These are phyloP conservation scores for Carallia pectinifolia DNA, from an alignment of 345 rosid genomes.

Conservation along the genomic window DNA sequence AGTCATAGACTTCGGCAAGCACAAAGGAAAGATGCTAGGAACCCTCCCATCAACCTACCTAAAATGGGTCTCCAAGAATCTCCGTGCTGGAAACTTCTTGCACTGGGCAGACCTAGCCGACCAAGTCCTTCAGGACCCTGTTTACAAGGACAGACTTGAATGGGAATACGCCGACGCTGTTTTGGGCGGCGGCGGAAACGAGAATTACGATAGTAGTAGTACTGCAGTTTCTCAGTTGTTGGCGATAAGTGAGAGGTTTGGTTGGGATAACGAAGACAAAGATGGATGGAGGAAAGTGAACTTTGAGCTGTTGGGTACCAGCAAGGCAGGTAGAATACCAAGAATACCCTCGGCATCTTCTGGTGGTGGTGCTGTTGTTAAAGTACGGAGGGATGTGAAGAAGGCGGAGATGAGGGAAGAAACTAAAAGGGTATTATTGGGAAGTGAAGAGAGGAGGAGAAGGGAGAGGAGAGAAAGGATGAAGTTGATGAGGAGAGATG, in stretches of 20 bases:
- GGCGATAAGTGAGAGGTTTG: constrained; percentile 75
- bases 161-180: constrained; percentile 72
- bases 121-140: constrained; percentile 60
- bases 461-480: constrained; percentile 37
- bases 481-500: constrained; percentile 22
- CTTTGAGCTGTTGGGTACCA: constrained; percentile 72
- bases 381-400: background rate
- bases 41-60: constrained; percentile 71
- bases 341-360: constrained; percentile 25
- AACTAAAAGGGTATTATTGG: background rate
- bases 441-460: constrained; percentile 25
- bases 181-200: constrained; percentile 39
- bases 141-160: constrained; percentile 68
- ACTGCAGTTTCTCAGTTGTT: constrained; percentile 49
- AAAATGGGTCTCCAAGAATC: constrained; percentile 70
- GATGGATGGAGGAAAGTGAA: constrained; percentile 64
- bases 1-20: constrained; percentile 66
- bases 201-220: background rate
- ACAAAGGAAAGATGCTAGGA: constrained; percentile 87
- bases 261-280: constrained; percentile 79
- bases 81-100: constrained; percentile 56
- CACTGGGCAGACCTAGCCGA: constrained; percentile 78
- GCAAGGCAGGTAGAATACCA: constrained; percentile 71
- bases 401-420: background rate
- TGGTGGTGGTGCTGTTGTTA: background rate